Conservation (phyloP, 306 rosid species). For the Pterocarpus macrocarpus region DNA sequence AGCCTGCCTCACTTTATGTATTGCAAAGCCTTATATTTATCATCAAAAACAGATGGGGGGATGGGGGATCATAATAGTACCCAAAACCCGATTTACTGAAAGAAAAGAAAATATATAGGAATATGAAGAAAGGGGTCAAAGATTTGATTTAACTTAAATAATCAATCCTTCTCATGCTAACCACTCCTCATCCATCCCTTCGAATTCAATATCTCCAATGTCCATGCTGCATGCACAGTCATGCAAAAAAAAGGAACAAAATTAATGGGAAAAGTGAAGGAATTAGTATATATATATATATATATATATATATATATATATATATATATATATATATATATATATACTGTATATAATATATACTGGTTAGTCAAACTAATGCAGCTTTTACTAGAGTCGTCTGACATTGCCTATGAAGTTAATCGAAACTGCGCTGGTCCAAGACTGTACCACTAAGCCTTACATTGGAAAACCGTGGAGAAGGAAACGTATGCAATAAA, state of each 20-base stretch:
- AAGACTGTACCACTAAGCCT: neutral
- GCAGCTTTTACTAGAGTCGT: constrained; percentile 36
- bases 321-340: neutral
- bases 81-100: constrained; percentile 35
- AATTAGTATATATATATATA: neutral
- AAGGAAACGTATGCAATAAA: neutral
- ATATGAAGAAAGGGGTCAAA: constrained; percentile 38
- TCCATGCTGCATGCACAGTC: constrained; percentile 60
- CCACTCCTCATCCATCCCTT: constrained; percentile 73
- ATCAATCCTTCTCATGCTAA: constrained; percentile 63
- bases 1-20: too few relatives aligned
- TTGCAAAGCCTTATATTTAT: too few relatives aligned
- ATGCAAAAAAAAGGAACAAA: constrained; percentile 3
- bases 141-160: constrained; percentile 51
- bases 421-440: constrained; percentile 22
- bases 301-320: neutral
- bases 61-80: constrained; percentile 5
- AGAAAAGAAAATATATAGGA: neutral
- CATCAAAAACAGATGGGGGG: constrained; percentile 15
- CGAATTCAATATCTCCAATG: constrained; percentile 61
- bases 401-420: constrained; percentile 31
- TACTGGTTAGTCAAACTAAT: constrained; percentile 39
- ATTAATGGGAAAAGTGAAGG: neutral
- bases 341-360: neutral
- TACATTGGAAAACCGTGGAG: too few relatives aligned